A percentile compares a stretch with the other conserved stretches of the same genome.
phyloP scores from a whole-genome alignment of 2,329 filamentous ascomycete genomes.

The Arachnopeziza araneosa region DNA sequence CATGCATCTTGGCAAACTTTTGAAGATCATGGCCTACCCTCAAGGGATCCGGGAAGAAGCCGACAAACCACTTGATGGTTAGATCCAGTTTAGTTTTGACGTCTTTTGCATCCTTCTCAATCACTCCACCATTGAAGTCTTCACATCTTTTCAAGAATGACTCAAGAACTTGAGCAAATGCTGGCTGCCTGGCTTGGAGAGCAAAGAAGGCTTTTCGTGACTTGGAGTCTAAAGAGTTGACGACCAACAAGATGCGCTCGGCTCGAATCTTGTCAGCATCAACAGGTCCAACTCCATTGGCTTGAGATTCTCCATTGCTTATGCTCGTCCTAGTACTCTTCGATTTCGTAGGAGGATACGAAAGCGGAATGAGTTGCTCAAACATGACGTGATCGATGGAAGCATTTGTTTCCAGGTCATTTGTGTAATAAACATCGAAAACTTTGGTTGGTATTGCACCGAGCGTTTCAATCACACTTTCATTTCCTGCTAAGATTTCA shows the following conservation, averaged over 20 bases:
- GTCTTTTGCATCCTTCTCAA: slow-evolving; percentile 63
- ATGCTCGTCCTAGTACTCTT: slow-evolving; percentile 51
- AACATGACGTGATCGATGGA: slow-evolving; percentile 80
- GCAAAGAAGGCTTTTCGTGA: slow-evolving; percentile 86
- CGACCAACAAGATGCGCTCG: slow-evolving; percentile 76
- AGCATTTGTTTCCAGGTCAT: slow-evolving; percentile 79
- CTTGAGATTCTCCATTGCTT: slow-evolving; percentile 46
- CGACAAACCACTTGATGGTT: slow-evolving; percentile 67
- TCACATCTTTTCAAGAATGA: slow-evolving; percentile 82
- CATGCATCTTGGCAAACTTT: slow-evolving; percentile 87
- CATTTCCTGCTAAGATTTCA: slow-evolving; percentile 78
- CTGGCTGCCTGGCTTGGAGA: slow-evolving; percentile 71
- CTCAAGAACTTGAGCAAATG: slow-evolving; percentile 66
- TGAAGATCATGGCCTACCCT: slow-evolving; percentile 72
- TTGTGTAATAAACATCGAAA: slow-evolving; percentile 83
- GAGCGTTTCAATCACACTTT: slow-evolving; percentile 67
- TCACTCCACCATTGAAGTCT: slow-evolving; percentile 80
- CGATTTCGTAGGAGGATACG: slow-evolving; percentile 67
- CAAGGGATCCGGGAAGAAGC: slow-evolving; percentile 68
- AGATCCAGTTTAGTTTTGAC: slow-evolving; percentile 65
- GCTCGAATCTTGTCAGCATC: slow-evolving; percentile 74
- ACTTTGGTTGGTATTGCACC: slow-evolving; percentile 79
- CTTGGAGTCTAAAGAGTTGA: slow-evolving; percentile 69
- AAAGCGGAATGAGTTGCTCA: slow-evolving; percentile 84
- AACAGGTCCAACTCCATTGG: slow-evolving; percentile 42